A percentile compares a stretch with the other conserved stretches of the same genome.
Conservation (phyloP, 2,329 filamentous ascomycete species). For the Verticillium isaacii region DNA sequence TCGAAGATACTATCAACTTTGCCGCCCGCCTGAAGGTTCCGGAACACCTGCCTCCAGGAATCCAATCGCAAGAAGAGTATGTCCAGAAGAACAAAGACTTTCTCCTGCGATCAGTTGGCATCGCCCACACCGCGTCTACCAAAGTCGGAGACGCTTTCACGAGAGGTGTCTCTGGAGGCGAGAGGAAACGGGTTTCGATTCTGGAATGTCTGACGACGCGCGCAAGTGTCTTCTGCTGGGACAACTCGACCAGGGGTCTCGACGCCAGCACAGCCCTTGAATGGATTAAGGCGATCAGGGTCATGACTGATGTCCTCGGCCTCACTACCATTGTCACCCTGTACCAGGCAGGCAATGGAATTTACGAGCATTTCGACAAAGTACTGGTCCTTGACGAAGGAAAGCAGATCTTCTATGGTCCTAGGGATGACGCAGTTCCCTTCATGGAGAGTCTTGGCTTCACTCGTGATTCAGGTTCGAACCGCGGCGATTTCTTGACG, state of each 20-base stretch:
- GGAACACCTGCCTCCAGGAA: slow-evolving; percentile 37
- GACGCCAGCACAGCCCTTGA: slow-evolving; percentile 62
- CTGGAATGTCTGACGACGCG: slow-evolving; percentile 57
- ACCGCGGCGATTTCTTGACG: slow-evolving; percentile 65
- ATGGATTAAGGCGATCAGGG: slow-evolving; percentile 53
- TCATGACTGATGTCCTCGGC: slow-evolving; percentile 57
- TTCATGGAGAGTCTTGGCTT: slow-evolving; percentile 67
- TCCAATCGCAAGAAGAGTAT: slow-evolving; percentile 36
- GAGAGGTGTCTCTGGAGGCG: slow-evolving; percentile 64
- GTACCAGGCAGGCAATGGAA: slow-evolving; percentile 64
- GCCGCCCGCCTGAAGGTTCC: slow-evolving; percentile 58
- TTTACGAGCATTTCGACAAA: slow-evolving; percentile 69
- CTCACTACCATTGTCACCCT: slow-evolving; percentile 65
- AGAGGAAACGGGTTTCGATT: slow-evolving; percentile 66
- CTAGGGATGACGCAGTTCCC: slow-evolving; percentile 51
- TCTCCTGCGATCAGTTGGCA: slow-evolving; percentile 51
- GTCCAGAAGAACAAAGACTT: slow-evolving; percentile 44
- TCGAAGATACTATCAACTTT: slow-evolving; percentile 63
- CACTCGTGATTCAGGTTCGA: slow-evolving; percentile 40
- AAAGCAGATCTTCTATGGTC: slow-evolving; percentile 62
- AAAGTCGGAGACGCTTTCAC: slow-evolving; percentile 65
- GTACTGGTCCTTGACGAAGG: slow-evolving; percentile 69
- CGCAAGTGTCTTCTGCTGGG: slow-evolving; percentile 60
- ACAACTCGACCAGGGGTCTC: slow-evolving; percentile 61
- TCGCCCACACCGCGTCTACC: slow-evolving; percentile 56